Percentiles rank a stretch among this genome's conserved stretches.
phyloP scores from a whole-genome alignment of 148 eudicot genomes.

The Fallopia convolvulus region DNA sequence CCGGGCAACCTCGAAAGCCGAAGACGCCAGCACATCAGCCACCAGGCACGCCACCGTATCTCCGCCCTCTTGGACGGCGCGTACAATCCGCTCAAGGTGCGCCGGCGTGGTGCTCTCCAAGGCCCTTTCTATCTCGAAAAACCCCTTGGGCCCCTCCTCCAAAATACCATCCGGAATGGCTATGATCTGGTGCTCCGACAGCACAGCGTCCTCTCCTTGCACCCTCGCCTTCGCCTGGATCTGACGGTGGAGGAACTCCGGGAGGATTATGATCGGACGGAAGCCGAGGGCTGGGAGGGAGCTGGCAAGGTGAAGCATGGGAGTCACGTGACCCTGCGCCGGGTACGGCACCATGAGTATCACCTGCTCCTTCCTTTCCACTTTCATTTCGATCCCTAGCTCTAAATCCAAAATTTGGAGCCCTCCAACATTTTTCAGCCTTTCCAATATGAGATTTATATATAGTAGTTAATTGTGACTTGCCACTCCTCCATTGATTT shows the following conservation, averaged over 20 bases:
- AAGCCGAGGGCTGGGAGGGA: constrained; percentile 16
- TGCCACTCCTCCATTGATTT: no score
- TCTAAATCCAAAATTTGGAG: no score
- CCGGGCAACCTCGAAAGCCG: constrained; percentile 48
- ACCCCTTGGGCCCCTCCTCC: constrained; percentile 19
- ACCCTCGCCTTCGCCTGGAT: constrained; percentile 1
- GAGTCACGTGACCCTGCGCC: constrained; percentile 45
- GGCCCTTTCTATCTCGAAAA: constrained; percentile 29
- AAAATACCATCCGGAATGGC: neutral
- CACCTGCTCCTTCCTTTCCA: constrained; percentile 12
- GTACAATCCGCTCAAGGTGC: constrained; percentile 24
- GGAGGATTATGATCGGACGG: constrained; percentile 26
- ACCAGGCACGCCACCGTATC: constrained; percentile 27
- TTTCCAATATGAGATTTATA: neutral
- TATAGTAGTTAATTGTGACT: neutral
- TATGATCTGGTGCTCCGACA: constrained; percentile 12
- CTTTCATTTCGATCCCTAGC: neutral
- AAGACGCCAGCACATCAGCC: constrained; percentile 48
- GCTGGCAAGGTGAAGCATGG: constrained; percentile 33
- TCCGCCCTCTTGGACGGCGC: constrained; percentile 8
- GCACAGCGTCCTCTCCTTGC: constrained; percentile 5
- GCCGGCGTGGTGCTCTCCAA: constrained; percentile 37
- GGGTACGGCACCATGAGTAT: constrained; percentile 32
- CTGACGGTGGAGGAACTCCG: constrained; percentile 35
- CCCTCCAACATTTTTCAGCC: no score